A percentile compares a stretch with the other conserved stretches of the same genome.
Conservation (phyloP, 2,329 filamentous ascomycete species). For the Chrysoporthe deuterocubensis region DNA sequence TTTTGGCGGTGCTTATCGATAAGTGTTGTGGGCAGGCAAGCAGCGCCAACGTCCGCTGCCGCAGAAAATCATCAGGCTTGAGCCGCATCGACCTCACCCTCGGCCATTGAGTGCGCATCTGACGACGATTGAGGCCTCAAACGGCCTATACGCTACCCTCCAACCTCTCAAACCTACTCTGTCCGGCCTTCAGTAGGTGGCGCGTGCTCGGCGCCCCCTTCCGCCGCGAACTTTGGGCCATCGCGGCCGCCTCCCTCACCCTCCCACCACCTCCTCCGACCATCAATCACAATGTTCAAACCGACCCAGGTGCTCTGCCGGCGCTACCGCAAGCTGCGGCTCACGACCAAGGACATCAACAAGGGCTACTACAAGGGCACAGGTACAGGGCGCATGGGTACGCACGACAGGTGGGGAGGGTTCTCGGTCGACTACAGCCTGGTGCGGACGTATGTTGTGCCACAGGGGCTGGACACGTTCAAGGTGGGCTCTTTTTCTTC, state of each 20-base stretch:
- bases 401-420: conserved; percentile 80
- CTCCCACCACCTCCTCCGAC: background rate
- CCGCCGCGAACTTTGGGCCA: background rate
- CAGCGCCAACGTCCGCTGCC: conserved; percentile 9
- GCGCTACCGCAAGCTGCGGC: conserved; percentile 72
- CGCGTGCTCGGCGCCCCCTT: background rate
- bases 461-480: conserved; percentile 69
- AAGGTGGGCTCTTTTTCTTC: conserved; percentile 57
- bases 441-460: conserved; percentile 88
- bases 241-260: background rate
- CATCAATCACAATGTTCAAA: conserved; percentile 57
- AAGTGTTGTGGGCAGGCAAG: conserved; percentile 21
- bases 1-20: conserved; percentile 27
- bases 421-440: conserved; percentile 85
- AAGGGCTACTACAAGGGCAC: conserved; percentile 98
- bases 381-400: conserved; percentile 83
- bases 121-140: background rate
- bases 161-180: background rate
- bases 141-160: background rate
- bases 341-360: conserved; percentile 92
- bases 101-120: background rate
- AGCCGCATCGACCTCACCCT: background rate
- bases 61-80: conserved; percentile 9
- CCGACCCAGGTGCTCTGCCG: conserved; percentile 70
- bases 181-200: background rate